These are phyloP conservation scores for Lizanozyma gosingica DNA, from an alignment of 1,139 yeast genomes.

Conservation along the genomic window DNA sequence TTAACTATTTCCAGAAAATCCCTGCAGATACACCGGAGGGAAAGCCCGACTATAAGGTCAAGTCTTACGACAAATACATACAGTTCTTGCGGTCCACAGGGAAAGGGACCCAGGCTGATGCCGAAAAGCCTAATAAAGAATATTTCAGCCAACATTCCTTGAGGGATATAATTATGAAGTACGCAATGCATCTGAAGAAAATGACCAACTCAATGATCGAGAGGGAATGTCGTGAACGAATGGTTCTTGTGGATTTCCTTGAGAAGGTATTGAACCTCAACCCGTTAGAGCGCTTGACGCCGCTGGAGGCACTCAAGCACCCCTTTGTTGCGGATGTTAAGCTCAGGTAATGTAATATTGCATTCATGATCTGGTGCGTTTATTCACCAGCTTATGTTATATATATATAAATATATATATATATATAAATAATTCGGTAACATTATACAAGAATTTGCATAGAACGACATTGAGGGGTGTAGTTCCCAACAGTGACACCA, in stretches of 20 bases:
- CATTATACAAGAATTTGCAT: too few relatives aligned
- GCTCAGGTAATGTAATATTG: too few relatives aligned
- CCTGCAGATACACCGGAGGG: slow-evolving; percentile 16
- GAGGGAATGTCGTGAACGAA: slow-evolving; percentile 65
- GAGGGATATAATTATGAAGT: slow-evolving; percentile 68
- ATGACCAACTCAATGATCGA: slow-evolving; percentile 60
- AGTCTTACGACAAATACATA: slow-evolving; percentile 29
- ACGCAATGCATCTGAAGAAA: slow-evolving; percentile 61
- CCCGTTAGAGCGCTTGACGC: slow-evolving; percentile 93
- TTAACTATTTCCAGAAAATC: slow-evolving; percentile 53
- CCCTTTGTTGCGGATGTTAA: slow-evolving; percentile 58
- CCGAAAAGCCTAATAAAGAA: slow-evolving; percentile 77
- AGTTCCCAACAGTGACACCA: too few relatives aligned
- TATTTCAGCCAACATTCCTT: slow-evolving; percentile 72
- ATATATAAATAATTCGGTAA: too few relatives aligned
- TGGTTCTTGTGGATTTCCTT: slow-evolving; percentile 67
- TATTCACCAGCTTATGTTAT: too few relatives aligned
- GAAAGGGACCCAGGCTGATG: slow-evolving; percentile 42
- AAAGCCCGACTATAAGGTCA: slow-evolving; percentile 24
- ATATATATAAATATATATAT: too few relatives aligned
- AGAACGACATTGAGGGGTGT: too few relatives aligned
- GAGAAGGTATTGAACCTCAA: slow-evolving; percentile 71
- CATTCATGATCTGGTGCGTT: too few relatives aligned
- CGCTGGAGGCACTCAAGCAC: slow-evolving; percentile 88
- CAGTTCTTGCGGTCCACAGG: slow-evolving; percentile 22